Evolutionary conservation across 73 alveolate genomes (phyloP), one percentile per base, ranked within the genome.

Genomic region (Symbiodinium pilosum): DNA sequence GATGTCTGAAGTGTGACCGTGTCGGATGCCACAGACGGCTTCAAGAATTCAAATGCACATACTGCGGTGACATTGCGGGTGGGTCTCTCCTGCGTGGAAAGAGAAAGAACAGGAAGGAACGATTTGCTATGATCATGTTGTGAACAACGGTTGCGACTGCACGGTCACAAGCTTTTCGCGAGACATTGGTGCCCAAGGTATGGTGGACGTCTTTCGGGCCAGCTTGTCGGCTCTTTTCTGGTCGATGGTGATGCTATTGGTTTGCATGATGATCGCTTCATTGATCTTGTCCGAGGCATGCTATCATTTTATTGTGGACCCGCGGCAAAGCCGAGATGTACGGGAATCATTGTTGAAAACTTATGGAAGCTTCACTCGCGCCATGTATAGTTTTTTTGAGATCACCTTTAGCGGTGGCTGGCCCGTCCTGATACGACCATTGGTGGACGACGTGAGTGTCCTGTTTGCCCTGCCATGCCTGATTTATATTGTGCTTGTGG

Each of bases 371-470:
- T 87, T 87, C 36, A 20, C 44, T 34, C 64, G 73, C 18, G 36
- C 94, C 7, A 32, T 43, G 56, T 87, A 87, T 56, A 87, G 84
- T 36, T 87, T 87, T 36, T 87, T 87, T 68, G 94, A 87, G 94
- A 87, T 87, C 54, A 87, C 94, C 38, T 87, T 87, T 36, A 52
- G 84, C 21, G 94, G 94, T 24, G 85, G 85, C 12, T 87, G 94
- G 94, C 94, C 94, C 34, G 18, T 28, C n/a, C 12, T 52, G 52
- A 75, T 87, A 32, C 94, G 94, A 38, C 94, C 94, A 21, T 43
- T 87, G 26, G 83, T 86, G 83, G 93, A 86, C 59, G 83, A 86
- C 93, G 59, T 86, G 39, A 69, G 93, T 51, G 28, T 86, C 28
- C 34, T 43, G 52, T 86, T 47, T 51, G 93, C 93, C n/a, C 16